Evolutionary conservation across 2,329 filamentous ascomycete genomes (phyloP).

Genomic region (Sarocladiaceae sp.): DNA sequence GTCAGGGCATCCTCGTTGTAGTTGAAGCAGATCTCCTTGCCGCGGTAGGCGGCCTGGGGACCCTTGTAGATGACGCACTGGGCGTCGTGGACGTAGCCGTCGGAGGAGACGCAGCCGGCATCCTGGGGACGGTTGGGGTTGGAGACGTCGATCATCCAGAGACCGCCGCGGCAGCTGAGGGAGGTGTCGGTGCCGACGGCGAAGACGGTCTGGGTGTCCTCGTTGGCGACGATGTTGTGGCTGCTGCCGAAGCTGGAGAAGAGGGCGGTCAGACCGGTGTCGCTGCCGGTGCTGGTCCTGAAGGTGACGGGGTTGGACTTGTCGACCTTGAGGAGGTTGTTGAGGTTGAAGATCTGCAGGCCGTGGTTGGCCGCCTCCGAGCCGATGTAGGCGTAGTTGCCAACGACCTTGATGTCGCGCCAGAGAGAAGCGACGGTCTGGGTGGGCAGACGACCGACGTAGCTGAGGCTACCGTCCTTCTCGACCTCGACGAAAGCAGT

Average conservation of each 20-base stretch:
- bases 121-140: constrained; percentile 44
- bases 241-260: constrained; percentile 25
- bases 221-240: constrained; percentile 45
- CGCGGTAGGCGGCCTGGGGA: constrained; percentile 21
- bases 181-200: constrained; percentile 33
- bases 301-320: constrained; percentile 30
- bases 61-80: constrained; percentile 49
- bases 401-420: constrained; percentile 36
- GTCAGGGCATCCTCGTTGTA: constrained; percentile 21
- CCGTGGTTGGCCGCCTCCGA: constrained; percentile 43
- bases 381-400: constrained; percentile 31
- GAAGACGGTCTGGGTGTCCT: constrained; percentile 38
- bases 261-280: constrained; percentile 23
- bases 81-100: constrained; percentile 44
- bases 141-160: constrained; percentile 48
- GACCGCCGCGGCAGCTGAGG: constrained; percentile 36
- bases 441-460: constrained; percentile 40
- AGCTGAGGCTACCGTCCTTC: constrained; percentile 35
- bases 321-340: constrained; percentile 41
- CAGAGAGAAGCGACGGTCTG: constrained; percentile 29
- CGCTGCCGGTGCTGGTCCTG: constrained; percentile 21
- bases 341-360: constrained; percentile 60
- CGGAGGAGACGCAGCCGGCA: constrained; percentile 36
- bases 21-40: constrained; percentile 15
- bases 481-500: constrained; percentile 43